Base-by-base conservation (phyloP, 768 basidiomycete species). In the Asterophora parasitica region DNA sequence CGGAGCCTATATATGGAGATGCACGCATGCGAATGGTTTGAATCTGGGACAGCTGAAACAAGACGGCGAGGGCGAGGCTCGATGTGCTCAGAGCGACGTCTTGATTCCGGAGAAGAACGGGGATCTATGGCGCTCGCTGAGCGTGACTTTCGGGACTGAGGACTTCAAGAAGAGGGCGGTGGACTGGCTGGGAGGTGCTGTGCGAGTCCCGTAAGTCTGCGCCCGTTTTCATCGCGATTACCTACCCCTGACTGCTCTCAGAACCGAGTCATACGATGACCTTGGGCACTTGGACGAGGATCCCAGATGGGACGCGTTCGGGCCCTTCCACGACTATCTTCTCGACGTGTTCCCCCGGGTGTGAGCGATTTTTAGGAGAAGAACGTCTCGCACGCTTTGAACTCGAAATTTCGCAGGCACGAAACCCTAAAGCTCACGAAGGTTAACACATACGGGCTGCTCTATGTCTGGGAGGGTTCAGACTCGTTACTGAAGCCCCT, bases 401-500 rank as follows among this genome's bases (percentile, higher is more conserved):
- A 31, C 36, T 36, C 2, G 15, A 20, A 26, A 23, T 20, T 37
- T 13, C 36, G 2, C 30, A 88, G 84, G 9, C 81, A 87, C 61
- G 40, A 69, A n/a, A 74, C 63, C 7, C 70, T 90, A 36, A 58
- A 72, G 26, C 71, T 86, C 50, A 82, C 81, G 7, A 82, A 80
- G 55, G 79, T 92, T 56, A 89, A 90, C 61, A 85, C 79, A 0
- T 87, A 85, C 55, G 88, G 79, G 0, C 71, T 90, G n/a, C 62
- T 88, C 7, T 87, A 79, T 59, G 76, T 80, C 41, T 90, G 88
- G 87, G 67, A 74, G 44, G 88, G 88, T 1, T 73, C 76, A 3
- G 73, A 88, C 53, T 49, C 62, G 9, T 65, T 70, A 0, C 68
- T 86, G n/a, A 85, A 87, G 60, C 88, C 89, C 0, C 55, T 89